phyloP scores from a whole-genome alignment of 768 basidiomycete genomes.

The Hericium alpestre region DNA sequence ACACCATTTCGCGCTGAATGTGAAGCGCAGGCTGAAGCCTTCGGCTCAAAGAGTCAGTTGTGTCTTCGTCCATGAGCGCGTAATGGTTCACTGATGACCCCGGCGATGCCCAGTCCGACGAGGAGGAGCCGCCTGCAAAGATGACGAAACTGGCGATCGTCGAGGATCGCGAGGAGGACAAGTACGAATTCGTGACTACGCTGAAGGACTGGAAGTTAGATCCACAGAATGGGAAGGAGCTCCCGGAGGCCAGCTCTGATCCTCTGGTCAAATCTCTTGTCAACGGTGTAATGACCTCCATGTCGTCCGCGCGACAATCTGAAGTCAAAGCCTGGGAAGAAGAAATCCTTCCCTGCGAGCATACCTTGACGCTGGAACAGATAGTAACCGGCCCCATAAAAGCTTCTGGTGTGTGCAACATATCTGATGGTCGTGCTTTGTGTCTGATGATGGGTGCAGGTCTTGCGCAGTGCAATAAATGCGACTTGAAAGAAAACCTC shows the following conservation, averaged over 20 bases:
- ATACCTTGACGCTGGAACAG: slow-evolving; percentile 51
- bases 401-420: slow-evolving; percentile 34
- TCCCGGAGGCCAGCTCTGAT: slow-evolving; percentile 28
- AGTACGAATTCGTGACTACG: slow-evolving; percentile 56
- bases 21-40: slow-evolving; percentile 64
- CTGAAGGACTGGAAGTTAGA: slow-evolving; percentile 77
- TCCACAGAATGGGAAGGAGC: slow-evolving; percentile 32
- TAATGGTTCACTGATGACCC: background rate
- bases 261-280: slow-evolving; percentile 45
- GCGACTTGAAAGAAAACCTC: slow-evolving; percentile 82
- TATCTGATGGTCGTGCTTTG: background rate
- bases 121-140: slow-evolving; percentile 79
- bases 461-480: slow-evolving; percentile 70
- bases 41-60: slow-evolving; percentile 51
- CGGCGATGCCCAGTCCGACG: slow-evolving; percentile 39
- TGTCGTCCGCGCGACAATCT: slow-evolving; percentile 84
- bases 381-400: slow-evolving; percentile 34
- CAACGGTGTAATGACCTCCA: slow-evolving; percentile 63
- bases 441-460: slow-evolving; percentile 28
- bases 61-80: background rate
- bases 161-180: slow-evolving; percentile 82
- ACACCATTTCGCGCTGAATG: slow-evolving; percentile 71
- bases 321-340: slow-evolving; percentile 99
- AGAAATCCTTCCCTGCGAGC: slow-evolving; percentile 81
- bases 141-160: slow-evolving; percentile 82